A percentile compares a stretch with the other conserved stretches of the same genome.
Conservation (phyloP, 306 rosid genomes). For the Medicago ruthenica region DNA sequence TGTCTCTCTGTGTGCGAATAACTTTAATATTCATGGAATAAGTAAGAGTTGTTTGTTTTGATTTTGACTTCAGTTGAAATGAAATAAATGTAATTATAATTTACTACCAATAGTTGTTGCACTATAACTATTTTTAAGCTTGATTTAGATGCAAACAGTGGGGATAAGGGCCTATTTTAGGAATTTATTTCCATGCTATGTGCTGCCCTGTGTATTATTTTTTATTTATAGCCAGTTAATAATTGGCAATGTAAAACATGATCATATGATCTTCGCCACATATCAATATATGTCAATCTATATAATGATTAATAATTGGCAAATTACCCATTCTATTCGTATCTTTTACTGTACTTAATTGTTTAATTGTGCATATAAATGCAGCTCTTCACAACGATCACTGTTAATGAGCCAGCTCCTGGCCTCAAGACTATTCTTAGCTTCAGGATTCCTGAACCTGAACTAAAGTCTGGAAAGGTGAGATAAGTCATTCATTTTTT, state of each 20-base stretch:
- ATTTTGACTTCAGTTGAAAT: not conserved
- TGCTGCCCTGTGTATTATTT: not conserved
- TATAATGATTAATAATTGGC: not conserved
- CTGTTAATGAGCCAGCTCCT: conserved; percentile 78
- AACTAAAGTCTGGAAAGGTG: conserved; percentile 95
- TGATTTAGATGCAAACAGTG: not conserved
- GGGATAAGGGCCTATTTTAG: not conserved
- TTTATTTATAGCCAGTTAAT: not conserved
- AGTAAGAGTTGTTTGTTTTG: not conserved
- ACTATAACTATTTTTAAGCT: not conserved
- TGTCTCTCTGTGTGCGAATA: conserved; percentile 1
- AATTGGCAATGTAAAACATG: not conserved
- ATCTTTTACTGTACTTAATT: conserved; percentile 23
- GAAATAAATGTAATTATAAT: not conserved
- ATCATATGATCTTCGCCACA: not conserved
- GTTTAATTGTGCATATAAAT: conserved; percentile 23
- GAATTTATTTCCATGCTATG: not conserved
- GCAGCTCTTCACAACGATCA: conserved; percentile 75
- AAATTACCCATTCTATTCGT: not conserved
- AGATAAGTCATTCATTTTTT: conserved; percentile 29
- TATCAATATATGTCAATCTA: not conserved
- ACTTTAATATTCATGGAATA: not conserved
- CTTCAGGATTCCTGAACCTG: conserved; percentile 90
- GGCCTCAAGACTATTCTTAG: conserved; percentile 79
- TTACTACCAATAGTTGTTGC: not conserved